Evolutionary conservation across 768 basidiomycete genomes (phyloP), one percentile per base, ranked within the genome.

Genomic region (Gymnopilus dilepis): DNA sequence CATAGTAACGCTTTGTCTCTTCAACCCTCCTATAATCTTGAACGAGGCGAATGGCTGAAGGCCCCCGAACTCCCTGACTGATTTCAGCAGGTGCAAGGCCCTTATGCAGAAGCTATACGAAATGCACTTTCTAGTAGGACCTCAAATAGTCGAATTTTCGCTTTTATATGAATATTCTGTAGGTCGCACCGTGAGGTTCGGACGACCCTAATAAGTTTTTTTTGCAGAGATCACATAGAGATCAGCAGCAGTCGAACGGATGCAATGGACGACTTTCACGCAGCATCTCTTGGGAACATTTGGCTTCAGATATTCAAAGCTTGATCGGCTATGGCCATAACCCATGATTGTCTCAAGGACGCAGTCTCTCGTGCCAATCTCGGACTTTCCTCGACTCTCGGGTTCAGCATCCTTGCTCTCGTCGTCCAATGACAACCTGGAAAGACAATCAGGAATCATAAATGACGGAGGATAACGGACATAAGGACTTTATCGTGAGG

Each of bases 381-480:
- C 61, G 61, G 61, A 58, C 56, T 62, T 58, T 58, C 61, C 61
- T 58, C 40, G 50, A 38, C 51, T 43, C 41, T 54, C 56, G 56
- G 50, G 26, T 22, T 52, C 19, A 45, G 28, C 41, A 48, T 19
- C 33, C 15, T 53, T 37, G 22, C 2, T 22, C n/a, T 54, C 22
- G 11, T 6, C 13, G 6, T 34, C 37, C 52, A 28, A 50, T 50
- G 17, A 24, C 28, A 24, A 58, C 51, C 50, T 38, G 15, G 9
- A 40, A 30, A 17, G 33, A 40, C 31, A 41, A 21, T 54, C 40
- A n/a, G 33, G 45, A 40, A 31, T 38, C 34, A 26, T 24, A 24
- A 11, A 28, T 38, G 47, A 50, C 47, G 47, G 47, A 50, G 47
- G 28, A 51, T 45, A 31, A 40, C 61, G 50, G 50, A 34, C 56